Conservation (phyloP, 2,329 filamentous ascomycete species). For the Myriosclerotinia scirpicola region DNA sequence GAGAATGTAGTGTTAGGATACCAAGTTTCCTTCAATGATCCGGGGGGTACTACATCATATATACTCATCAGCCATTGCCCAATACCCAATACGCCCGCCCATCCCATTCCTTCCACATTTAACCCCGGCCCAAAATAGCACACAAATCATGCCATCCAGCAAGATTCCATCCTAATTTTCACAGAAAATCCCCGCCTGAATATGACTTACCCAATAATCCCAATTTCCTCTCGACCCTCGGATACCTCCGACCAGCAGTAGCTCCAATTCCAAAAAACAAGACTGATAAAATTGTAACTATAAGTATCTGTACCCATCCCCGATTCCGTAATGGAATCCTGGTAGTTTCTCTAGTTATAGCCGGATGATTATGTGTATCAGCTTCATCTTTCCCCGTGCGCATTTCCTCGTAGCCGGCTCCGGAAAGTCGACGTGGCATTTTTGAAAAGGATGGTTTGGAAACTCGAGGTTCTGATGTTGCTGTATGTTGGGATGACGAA, state of each 20-base stretch:
- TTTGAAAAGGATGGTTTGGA: not conserved
- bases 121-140: not conserved
- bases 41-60: slow-evolving; percentile 6
- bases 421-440: not conserved
- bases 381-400: not conserved
- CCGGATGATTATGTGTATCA: not conserved
- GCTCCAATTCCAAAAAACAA: not conserved
- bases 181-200: not conserved
- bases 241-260: not conserved
- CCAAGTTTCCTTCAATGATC: slow-evolving; percentile 21
- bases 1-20: slow-evolving; percentile 22
- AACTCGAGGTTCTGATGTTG: no score
- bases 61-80: not conserved
- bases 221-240: not conserved
- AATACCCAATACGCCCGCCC: not conserved
- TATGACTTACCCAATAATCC: not conserved
- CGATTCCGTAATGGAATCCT: not conserved
- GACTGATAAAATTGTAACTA: not conserved
- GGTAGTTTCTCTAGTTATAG: not conserved
- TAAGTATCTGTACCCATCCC: slow-evolving; percentile 10
- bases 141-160: no score
- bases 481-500: no score
- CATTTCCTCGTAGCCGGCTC: not conserved
- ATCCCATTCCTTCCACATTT: not conserved
- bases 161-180: not conserved